A percentile compares a stretch with the other conserved stretches of the same genome.
phyloP scores from a whole-genome alignment of 352 stramenopile species.

The Globisporangium paddicum region DNA sequence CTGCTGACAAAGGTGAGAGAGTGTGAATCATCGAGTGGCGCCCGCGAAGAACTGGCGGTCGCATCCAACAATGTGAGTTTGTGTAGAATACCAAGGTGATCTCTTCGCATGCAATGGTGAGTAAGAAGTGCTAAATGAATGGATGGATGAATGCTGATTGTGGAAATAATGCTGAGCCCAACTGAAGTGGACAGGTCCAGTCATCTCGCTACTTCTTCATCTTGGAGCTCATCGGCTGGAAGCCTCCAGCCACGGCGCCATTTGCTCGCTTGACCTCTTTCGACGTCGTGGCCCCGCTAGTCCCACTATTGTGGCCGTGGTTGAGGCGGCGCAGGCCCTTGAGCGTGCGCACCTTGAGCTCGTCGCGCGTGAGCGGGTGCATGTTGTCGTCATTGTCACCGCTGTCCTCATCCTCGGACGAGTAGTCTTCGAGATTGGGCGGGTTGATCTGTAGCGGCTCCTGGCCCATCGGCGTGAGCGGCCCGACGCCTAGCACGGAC shows the following conservation, averaged over 20 bases:
- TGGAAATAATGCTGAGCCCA: not conserved
- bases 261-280: constrained; percentile 29
- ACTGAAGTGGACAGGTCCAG: not conserved
- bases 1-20: not conserved
- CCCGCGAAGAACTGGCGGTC: not conserved
- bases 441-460: constrained; percentile 92
- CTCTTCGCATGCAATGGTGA: not conserved
- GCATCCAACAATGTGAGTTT: not conserved
- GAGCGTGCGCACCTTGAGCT: constrained; percentile 91
- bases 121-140: not conserved
- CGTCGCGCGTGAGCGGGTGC: constrained; percentile 88
- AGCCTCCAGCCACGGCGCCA: not conserved
- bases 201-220: constrained; percentile 10
- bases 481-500: constrained; percentile 77
- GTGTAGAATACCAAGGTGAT: not conserved
- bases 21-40: not conserved
- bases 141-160: not conserved
- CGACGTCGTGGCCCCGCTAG: constrained; percentile 6
- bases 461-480: constrained; percentile 86
- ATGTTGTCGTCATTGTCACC: constrained; percentile 82
- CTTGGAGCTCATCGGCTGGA: constrained; percentile 7
- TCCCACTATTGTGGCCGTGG: constrained; percentile 19
- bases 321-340: constrained; percentile 73
- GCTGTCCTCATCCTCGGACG: constrained; percentile 89
- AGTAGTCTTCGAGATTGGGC: constrained; percentile 93